Evolutionary conservation across 2,329 filamentous ascomycete genomes (phyloP), one percentile per base, ranked within the genome.

Genomic region (Thyridium curvatum): DNA sequence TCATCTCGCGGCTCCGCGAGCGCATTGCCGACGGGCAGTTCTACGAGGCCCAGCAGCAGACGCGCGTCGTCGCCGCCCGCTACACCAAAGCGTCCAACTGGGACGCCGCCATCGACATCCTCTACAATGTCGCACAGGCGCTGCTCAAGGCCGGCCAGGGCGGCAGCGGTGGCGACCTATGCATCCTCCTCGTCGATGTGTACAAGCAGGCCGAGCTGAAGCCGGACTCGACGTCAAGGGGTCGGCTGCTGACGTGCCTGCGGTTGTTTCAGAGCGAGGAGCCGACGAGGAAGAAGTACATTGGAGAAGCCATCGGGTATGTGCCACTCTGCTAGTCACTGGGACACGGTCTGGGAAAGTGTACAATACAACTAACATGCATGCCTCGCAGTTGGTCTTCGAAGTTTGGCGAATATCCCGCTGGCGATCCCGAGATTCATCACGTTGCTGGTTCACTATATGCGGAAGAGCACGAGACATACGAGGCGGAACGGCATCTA

Each of bases 1-100:
- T 79, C 60, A 77, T 79, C 51, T 59, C 70, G 41, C 72, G 76
- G 18, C 82, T 96, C 60, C 86, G 91, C 66, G 73, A 45, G 41
- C 47, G 52, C 42, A 55, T 54, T 39, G 38, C 35, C 18, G 53
- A 94, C 63, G 91, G 90, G 55, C 84, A 93, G 60, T 96, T 80
- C 74, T 98, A 98, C 70, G 93, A 98, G 75, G 93, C 93, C 42
- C 91, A 97, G 67, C 93, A 98, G 65, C 93, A 98, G 70, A 87
- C 95, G 49, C 88, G 93, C 46, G 90, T 96, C 39, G 91, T 96
- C 51, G 90, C 90, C 44, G 84, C 88, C 30, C 89, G 94, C 41
- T 94, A 98, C 68, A 81, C 91, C 61, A 97, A 97, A 69, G 75
- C 84, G 32, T 70, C 77, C 45, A 91, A 91, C 73, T 96, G 86